phyloP scores from a whole-genome alignment of 192 early-diverging fungal genomes.

The Dissophora globulifera region DNA sequence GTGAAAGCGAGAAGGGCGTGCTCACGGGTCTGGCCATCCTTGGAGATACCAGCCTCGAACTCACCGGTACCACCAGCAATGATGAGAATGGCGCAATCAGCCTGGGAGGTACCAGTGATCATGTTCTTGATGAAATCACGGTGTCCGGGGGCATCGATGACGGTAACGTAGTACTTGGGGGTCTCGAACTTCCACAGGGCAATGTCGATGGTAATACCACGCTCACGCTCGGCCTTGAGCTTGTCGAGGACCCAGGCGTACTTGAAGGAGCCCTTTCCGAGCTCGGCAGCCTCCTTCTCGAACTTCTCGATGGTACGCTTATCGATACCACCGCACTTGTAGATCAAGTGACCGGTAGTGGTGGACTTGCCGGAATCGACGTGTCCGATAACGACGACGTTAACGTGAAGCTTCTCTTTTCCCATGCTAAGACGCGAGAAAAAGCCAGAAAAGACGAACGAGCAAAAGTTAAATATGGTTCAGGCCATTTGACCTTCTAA shows the following conservation, averaged over 20 bases:
- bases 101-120: slow-evolving; percentile 99
- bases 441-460: neutral
- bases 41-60: slow-evolving; percentile 98
- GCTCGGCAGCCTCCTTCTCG: slow-evolving; percentile 98
- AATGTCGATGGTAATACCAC: slow-evolving; percentile 99
- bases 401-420: slow-evolving; percentile 93
- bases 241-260: slow-evolving; percentile 99
- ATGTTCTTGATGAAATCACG: slow-evolving; percentile 99
- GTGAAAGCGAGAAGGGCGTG: slow-evolving; percentile 98
- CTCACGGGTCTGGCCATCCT: slow-evolving; percentile 99
- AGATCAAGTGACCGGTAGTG: slow-evolving; percentile 99
- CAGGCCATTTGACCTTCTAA: neutral
- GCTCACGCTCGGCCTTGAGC: slow-evolving; percentile 99
- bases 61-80: slow-evolving; percentile 91
- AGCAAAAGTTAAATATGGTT: slow-evolving; percentile 6
- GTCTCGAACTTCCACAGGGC: slow-evolving; percentile 98
- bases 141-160: slow-evolving; percentile 99
- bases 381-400: slow-evolving; percentile 98
- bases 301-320: slow-evolving; percentile 99
- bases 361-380: slow-evolving; percentile 99
- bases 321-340: slow-evolving; percentile 99
- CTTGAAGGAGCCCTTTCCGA: slow-evolving; percentile 99
- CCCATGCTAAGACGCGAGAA: slow-evolving; percentile 27
- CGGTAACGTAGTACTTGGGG: slow-evolving; percentile 95
- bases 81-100: slow-evolving; percentile 97